Conservation (phyloP, 495 filamentous ascomycete genomes). For the Astrocystis sublimbata region DNA sequence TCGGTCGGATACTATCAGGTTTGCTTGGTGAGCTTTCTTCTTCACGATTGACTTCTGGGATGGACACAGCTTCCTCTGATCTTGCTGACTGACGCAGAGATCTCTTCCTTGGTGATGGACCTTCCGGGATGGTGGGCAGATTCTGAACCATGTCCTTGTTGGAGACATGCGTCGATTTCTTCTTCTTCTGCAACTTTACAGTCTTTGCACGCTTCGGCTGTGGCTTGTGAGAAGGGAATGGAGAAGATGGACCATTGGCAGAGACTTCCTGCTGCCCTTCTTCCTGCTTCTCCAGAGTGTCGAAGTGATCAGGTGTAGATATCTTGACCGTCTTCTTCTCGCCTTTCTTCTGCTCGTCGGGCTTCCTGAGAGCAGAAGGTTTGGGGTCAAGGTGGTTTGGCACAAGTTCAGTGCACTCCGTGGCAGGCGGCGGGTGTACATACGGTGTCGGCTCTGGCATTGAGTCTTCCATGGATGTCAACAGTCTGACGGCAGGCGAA, state of each 20-base stretch:
- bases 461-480: constrained; percentile 54
- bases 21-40: constrained; percentile 40
- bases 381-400: constrained; percentile 35
- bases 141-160: constrained; percentile 21
- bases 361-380: constrained; percentile 30
- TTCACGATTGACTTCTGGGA: constrained; percentile 6
- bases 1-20: constrained; percentile 37
- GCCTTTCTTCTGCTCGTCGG: constrained; percentile 7
- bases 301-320: constrained; percentile 34
- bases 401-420: constrained; percentile 19
- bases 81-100: constrained; percentile 26
- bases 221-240: constrained; percentile 25
- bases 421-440: constrained; percentile 35
- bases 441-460: constrained; percentile 42
- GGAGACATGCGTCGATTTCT: constrained; percentile 13
- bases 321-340: constrained; percentile 25
- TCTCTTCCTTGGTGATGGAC: constrained; percentile 44
- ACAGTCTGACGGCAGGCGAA: constrained; percentile 48
- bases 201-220: constrained; percentile 26
- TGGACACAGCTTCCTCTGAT: constrained; percentile 11
- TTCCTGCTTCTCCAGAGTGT: constrained; percentile 35
- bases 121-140: constrained; percentile 47
- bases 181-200: constrained; percentile 50
- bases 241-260: constrained; percentile 8
- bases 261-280: constrained; percentile 24